A percentile compares a stretch with the other conserved stretches of the same genome.
These are phyloP conservation scores for Protea cynaroides DNA, from an alignment of 164 flowering plant genomes.

Conservation along the genomic window DNA sequence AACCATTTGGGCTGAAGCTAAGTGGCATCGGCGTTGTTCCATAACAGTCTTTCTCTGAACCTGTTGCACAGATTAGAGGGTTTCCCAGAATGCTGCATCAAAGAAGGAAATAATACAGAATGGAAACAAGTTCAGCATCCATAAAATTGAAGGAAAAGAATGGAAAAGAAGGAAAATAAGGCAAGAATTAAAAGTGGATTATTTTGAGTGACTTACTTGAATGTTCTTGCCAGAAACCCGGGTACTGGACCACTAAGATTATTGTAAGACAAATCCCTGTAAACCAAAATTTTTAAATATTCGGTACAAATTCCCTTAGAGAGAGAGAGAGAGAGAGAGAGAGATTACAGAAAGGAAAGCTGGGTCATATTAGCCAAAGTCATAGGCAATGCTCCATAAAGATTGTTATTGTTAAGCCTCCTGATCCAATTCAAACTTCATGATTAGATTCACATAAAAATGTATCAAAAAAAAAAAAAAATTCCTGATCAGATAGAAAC, in stretches of 20 bases:
- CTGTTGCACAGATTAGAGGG: constrained; percentile 80
- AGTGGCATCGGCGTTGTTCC: constrained; percentile 66
- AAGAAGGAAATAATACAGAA: constrained; percentile 1
- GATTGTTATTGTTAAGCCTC: constrained; percentile 93
- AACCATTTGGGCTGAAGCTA: constrained; percentile 51
- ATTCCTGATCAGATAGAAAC: not conserved
- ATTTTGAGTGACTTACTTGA: constrained; percentile 38
- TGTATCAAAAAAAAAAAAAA: not conserved
- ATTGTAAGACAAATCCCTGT: constrained; percentile 90
- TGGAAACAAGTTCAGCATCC: not conserved
- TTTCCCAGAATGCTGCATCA: constrained; percentile 81
- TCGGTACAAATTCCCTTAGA: constrained; percentile 4
- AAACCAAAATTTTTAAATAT: not conserved
- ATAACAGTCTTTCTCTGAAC: constrained; percentile 68
- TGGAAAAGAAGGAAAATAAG: too few relatives aligned
- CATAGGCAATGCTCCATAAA: constrained; percentile 66
- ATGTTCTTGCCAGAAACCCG: constrained; percentile 69
- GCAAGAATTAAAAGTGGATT: too few relatives aligned
- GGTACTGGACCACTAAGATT: constrained; percentile 91
- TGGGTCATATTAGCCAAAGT: constrained; percentile 70
- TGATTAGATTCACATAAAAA: constrained; percentile 12
- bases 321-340: not conserved
- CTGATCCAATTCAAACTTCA: constrained; percentile 32
- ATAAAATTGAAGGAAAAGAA: not conserved
- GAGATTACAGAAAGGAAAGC: constrained; percentile 72